Percentiles rank a stretch among this genome's conserved stretches.
phyloP scores from a whole-genome alignment of 805 yeast genomes.

The Peterozyma xylosa region DNA sequence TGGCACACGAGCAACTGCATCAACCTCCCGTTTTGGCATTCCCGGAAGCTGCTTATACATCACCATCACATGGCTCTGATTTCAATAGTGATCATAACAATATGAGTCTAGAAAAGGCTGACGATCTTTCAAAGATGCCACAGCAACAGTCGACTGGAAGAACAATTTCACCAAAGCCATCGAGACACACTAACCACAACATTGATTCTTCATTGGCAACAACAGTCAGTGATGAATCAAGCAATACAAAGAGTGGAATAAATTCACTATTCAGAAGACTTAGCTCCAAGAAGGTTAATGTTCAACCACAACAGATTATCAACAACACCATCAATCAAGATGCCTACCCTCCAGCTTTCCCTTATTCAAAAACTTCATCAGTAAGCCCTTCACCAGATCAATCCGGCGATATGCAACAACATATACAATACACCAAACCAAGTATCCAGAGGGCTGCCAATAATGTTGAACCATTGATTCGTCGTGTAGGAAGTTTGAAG shows the following conservation, averaged over 20 bases:
- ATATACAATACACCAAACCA: no score
- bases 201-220: conserved; percentile 2
- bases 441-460: no score
- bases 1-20: conserved; percentile 2
- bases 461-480: conserved; percentile 24
- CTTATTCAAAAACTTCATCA: no score
- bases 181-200: not conserved
- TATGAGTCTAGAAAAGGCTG: conserved; percentile 10
- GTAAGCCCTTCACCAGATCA: not conserved
- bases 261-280: conserved; percentile 23
- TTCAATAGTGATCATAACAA: not conserved
- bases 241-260: conserved; percentile 4
- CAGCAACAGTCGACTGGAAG: conserved; percentile 3
- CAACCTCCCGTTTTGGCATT: conserved; percentile 19
- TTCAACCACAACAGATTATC: not conserved
- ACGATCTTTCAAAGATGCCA: conserved; percentile 5
- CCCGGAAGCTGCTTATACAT: conserved; percentile 36
- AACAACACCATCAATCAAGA: no score
- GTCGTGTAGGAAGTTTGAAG: conserved; percentile 56
- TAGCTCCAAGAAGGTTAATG: conserved; percentile 19
- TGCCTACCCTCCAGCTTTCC: no score
- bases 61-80: conserved; percentile 15
- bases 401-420: not conserved
- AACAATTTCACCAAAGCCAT: no score
- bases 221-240: not conserved